A percentile compares a stretch with the other conserved stretches of the same genome.
Conservation (phyloP, 495 filamentous ascomycete genomes). For the Thozetella sp. region DNA sequence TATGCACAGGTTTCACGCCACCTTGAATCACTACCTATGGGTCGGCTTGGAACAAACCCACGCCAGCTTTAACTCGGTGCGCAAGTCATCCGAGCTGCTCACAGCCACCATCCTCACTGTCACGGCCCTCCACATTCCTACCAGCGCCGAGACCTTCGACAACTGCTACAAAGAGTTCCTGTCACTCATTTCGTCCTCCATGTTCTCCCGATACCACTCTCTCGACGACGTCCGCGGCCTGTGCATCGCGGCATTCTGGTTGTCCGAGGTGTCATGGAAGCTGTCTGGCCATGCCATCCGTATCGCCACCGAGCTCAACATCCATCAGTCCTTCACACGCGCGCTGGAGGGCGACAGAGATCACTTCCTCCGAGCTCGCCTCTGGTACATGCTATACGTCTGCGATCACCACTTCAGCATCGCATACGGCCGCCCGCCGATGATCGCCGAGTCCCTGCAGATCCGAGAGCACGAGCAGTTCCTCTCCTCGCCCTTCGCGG, state of each 20-base stretch:
- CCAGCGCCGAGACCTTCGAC: not conserved
- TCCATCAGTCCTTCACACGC: not conserved
- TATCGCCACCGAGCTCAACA: not conserved
- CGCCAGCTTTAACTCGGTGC: not conserved
- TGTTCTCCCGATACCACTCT: not conserved
- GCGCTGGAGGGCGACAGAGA: not conserved
- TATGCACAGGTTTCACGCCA: not conserved
- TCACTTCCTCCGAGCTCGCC: not conserved
- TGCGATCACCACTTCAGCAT: slow-evolving; percentile 1
- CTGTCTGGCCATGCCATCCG: not conserved
- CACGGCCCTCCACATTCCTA: not conserved
- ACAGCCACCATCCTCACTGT: not conserved
- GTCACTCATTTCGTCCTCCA: not conserved
- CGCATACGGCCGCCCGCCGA: not conserved
- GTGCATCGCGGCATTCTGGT: not conserved
- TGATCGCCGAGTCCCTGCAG: not conserved
- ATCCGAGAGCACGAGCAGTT: not conserved
- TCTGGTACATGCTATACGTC: not conserved
- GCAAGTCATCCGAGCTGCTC: not conserved
- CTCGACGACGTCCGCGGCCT: not conserved
- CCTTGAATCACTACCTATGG: not conserved
- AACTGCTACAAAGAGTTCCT: not conserved
- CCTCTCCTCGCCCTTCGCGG: not conserved
- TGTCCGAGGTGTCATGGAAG: not conserved
- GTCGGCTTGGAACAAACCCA: not conserved